A percentile compares a stretch with the other conserved stretches of the same genome.
phyloP scores from a whole-genome alignment of 1,139 yeast species.

The Arxiozyma bovina region DNA sequence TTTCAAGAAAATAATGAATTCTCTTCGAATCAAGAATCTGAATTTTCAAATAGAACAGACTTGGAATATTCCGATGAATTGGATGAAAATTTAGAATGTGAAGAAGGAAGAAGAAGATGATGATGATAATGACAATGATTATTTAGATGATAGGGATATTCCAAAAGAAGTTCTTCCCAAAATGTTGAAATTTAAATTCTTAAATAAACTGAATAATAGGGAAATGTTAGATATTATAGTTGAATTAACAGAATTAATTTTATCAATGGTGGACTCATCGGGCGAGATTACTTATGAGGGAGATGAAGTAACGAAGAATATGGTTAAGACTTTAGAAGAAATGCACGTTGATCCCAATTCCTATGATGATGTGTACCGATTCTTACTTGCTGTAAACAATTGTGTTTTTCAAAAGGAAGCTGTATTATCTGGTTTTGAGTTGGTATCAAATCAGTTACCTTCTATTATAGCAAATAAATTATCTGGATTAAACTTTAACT shows the following conservation, averaged over 20 bases:
- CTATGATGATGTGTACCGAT: conserved; percentile 36
- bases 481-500: not conserved
- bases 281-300: conserved; percentile 25
- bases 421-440: conserved; percentile 63
- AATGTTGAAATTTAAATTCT: conserved; percentile 16
- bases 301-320: conserved; percentile 22
- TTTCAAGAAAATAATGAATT: not conserved
- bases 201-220: conserved; percentile 12
- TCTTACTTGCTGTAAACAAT: conserved; percentile 41
- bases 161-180: conserved; percentile 22
- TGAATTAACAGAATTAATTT: conserved; percentile 9
- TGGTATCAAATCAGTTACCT: conserved; percentile 61
- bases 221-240: conserved; percentile 11
- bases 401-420: conserved; percentile 31
- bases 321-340: conserved; percentile 12
- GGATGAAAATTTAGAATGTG: conserved; percentile 15
- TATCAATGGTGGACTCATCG: conserved; percentile 13
- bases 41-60: conserved; percentile 10
- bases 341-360: conserved; percentile 16
- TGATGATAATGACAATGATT: conserved; percentile 23
- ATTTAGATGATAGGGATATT: conserved; percentile 20
- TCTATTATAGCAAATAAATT: conserved; percentile 35
- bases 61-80: conserved; percentile 17
- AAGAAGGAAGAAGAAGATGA: conserved; percentile 28
- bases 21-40: not conserved